Evolutionary conservation across 345 rosid species (phyloP).

Genomic region (Eucalyptus polybractea): DNA sequence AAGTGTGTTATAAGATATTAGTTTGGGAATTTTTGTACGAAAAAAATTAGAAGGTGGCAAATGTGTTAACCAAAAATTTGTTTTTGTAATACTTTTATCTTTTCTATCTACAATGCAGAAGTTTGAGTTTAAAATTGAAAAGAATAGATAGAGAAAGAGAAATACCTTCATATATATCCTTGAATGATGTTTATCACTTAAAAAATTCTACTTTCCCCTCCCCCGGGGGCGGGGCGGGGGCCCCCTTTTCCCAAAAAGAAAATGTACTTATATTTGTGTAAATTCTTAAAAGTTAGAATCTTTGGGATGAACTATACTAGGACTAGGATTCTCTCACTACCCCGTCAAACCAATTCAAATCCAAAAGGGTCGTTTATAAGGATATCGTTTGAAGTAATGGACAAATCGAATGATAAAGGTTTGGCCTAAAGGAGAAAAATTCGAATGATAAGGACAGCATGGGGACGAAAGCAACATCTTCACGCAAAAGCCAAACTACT

Average conservation of each 20-base stretch:
- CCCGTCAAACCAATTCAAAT: background rate
- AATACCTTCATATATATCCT: background rate
- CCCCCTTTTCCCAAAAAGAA: too few species aligned
- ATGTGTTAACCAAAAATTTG: background rate
- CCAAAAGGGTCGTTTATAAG: background rate
- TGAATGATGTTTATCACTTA: background rate
- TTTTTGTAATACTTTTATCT: background rate
- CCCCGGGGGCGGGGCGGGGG: too few species aligned
- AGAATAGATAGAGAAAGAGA: background rate
- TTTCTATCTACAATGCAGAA: background rate
- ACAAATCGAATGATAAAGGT: too few species aligned
- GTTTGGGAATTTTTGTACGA: fast-evolving
- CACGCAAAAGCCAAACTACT: background rate
- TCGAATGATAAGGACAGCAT: background rate
- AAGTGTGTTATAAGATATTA: background rate
- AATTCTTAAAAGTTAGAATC: background rate
- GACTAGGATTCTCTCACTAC: background rate
- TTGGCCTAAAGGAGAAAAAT: background rate
- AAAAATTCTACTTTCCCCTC: background rate
- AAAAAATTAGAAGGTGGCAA: too few species aligned
- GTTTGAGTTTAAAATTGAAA: background rate
- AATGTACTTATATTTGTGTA: background rate
- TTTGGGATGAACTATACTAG: fast-evolving
- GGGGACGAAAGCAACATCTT: background rate
- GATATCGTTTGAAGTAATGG: too few species aligned